Evolutionary conservation across 2,329 filamentous ascomycete genomes (phyloP).

Genomic region (Didymella segeticola): DNA sequence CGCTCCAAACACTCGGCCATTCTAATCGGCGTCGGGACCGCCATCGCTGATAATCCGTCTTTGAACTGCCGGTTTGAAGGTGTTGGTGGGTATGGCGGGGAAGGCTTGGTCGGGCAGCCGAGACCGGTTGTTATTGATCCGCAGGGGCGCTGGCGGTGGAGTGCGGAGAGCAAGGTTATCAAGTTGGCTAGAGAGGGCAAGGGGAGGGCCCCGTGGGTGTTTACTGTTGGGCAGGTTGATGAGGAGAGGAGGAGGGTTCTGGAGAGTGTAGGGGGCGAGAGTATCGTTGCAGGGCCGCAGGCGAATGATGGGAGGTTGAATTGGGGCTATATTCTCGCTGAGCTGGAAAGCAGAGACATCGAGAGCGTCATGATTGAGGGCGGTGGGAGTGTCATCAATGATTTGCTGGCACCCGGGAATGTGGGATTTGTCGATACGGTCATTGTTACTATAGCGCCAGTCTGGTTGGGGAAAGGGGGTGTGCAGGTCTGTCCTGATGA

Average conservation of each 20-base stretch:
- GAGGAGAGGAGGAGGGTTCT: constrained; percentile 41
- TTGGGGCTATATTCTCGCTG: constrained; percentile 73
- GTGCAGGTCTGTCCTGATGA: constrained; percentile 77
- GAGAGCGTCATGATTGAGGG: constrained; percentile 91
- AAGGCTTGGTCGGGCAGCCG: constrained; percentile 68
- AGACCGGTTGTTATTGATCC: constrained; percentile 85
- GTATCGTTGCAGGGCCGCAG: constrained; percentile 20
- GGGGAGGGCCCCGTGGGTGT: constrained; percentile 76
- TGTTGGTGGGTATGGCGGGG: constrained; percentile 62
- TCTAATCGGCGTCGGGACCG: constrained; percentile 82
- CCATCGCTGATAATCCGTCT: constrained; percentile 81
- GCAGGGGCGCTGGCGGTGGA: constrained; percentile 72
- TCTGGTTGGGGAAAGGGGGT: constrained; percentile 84
- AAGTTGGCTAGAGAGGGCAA: constrained; percentile 67
- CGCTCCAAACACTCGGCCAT: constrained; percentile 85
- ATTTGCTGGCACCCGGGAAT: constrained; percentile 70
- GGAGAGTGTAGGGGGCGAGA: constrained; percentile 35
- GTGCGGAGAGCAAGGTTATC: constrained; percentile 68
- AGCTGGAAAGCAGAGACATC: constrained; percentile 66
- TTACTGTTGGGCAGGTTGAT: constrained; percentile 48
- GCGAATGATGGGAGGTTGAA: constrained; percentile 62
- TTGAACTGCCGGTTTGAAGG: constrained; percentile 80
- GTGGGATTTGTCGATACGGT: constrained; percentile 74
- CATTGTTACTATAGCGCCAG: constrained; percentile 87
- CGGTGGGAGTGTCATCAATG: constrained; percentile 81